Base-by-base conservation (phyloP, 225 moss, liverwort and hornwort species). In the Pseudisothecium myosuroides region DNA sequence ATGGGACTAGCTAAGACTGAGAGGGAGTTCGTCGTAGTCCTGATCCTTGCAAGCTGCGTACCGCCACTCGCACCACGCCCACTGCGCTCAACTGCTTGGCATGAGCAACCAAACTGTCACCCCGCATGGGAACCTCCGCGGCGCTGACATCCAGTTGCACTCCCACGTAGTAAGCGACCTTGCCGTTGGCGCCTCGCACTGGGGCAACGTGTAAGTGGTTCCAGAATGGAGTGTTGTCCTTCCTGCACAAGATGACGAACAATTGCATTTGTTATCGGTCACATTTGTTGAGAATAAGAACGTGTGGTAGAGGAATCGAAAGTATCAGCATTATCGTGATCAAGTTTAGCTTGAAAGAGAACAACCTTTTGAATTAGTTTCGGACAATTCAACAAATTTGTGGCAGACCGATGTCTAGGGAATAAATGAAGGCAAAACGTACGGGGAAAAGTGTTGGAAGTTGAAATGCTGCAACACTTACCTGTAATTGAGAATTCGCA, bases 401-500 rank as follows among this genome's bases (percentile, higher is more conserved):
- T 60, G 37, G 41, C 22, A 41, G 69, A 22, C 39, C 14, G 31
- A 55, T 32, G 18, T 41, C 55, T 20, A 27, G 23, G 41, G 56
- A 71, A 84, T 16, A 61, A 45, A 78, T 47, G 50, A n/a, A 86
- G n/a, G 36, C 67, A 66, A 52, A 66, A 52, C 19, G 13, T n/a
- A 12, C 13, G 14, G 16, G 39, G 26, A 56, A n/a, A 20, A 8
- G 18, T 54, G 29, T 62, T 28, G 17, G 66, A 68, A 76, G 43
- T 24, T 55, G 45, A 74, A 43, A 50, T 52, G 69, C 26, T 89
- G 43, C 63, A 59, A 72, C 37, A n/a, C 50, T 24, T n/a, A 96
- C 96, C 94, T 95, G 89, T 98, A 96, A 81, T 98, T 96, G 41
- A 98, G 83, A 56, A 98, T 91, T 58, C 96, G 90, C 24, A 96